phyloP scores from a whole-genome alignment of 1,284 basidiomycete genomes.

The Uromyces viciae-fabae region DNA sequence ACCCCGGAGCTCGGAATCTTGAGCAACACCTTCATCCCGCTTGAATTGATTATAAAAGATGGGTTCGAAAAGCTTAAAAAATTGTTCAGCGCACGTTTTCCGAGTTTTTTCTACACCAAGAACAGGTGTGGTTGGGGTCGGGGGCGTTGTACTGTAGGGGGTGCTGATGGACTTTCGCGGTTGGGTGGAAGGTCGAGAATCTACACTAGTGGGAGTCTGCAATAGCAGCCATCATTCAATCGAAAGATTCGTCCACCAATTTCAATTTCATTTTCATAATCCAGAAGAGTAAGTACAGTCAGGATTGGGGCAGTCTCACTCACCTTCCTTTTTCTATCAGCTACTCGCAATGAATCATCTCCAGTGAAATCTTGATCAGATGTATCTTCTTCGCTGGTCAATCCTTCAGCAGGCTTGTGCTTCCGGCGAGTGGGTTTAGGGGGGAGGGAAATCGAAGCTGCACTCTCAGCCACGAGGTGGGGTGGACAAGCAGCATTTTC shows the following conservation, averaged over 20 bases:
- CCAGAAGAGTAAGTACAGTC: too few relatives aligned
- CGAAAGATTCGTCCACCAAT: background rate
- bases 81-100: conserved; percentile 38
- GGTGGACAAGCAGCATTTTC: background rate
- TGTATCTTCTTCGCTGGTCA: conserved; percentile 36
- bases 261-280: background rate
- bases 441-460: background rate
- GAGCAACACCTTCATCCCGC: background rate
- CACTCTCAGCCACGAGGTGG: background rate
- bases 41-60: conserved; percentile 11
- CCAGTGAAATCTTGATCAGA: conserved; percentile 36
- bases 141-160: conserved; percentile 23
- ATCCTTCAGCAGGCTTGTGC: conserved; percentile 33
- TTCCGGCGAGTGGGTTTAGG: conserved; percentile 6
- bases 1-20: background rate
- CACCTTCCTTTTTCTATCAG: conserved; percentile 32
- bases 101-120: conserved; percentile 31
- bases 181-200: conserved; percentile 27
- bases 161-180: conserved; percentile 19
- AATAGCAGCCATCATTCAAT: background rate
- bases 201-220: conserved; percentile 24
- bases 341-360: conserved; percentile 10
- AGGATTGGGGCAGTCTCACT: conserved; percentile 5
- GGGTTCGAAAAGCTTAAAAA: conserved; percentile 39
- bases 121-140: conserved; percentile 16